Base-by-base conservation (phyloP, 2,329 filamentous ascomycete species). In the Venturia pyrina region DNA sequence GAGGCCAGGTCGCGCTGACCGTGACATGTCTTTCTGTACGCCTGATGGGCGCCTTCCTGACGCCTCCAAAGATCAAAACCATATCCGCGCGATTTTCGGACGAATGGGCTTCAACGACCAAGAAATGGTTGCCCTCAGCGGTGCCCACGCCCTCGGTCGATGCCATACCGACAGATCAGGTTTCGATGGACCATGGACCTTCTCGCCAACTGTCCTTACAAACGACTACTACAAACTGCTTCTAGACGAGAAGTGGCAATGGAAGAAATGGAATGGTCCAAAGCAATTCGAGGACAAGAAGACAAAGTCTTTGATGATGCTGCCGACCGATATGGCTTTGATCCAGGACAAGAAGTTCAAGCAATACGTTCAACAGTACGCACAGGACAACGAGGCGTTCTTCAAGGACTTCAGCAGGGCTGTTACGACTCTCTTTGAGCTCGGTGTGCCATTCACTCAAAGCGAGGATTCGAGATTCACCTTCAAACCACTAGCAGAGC, bases 101-200 rank as follows among this genome's bases (percentile, higher is more conserved):
- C 91, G 93, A 76, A 98, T 98, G 93, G 93, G 93, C 71, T 98
- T 97, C 84, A 89, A 95, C 78, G 93, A 99, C 80, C 90, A 90
- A 74, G 93, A 97, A 79, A 98, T 98, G 75, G 93, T 97, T 59
- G 95, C 93, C 40, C 85, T 98, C 64, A 83, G 84, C 32, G 92
- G 92, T 71, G 92, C 89, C 62, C 92, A 96, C 80, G 89, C 91
- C 64, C 85, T 96, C 46, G 93, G 93, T 69, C 90, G 93, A 70
- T 96, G 90, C 82, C 95, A 98, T 83, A 83, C 87, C 10, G 89
- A 95, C 79, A 91, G 93, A 75, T 91, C 87, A 69, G 93, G 93
- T 69, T 98, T 86, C 78, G 85, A 89, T 1, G 95, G 95, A 1
- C 91, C 92, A 65, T 96, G 92, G 92, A 91, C 90, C 70, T 95